Evolutionary conservation across 2,329 filamentous ascomycete genomes (phyloP), one percentile per base, ranked within the genome.

Genomic region (Colletotrichum echinochloae): DNA sequence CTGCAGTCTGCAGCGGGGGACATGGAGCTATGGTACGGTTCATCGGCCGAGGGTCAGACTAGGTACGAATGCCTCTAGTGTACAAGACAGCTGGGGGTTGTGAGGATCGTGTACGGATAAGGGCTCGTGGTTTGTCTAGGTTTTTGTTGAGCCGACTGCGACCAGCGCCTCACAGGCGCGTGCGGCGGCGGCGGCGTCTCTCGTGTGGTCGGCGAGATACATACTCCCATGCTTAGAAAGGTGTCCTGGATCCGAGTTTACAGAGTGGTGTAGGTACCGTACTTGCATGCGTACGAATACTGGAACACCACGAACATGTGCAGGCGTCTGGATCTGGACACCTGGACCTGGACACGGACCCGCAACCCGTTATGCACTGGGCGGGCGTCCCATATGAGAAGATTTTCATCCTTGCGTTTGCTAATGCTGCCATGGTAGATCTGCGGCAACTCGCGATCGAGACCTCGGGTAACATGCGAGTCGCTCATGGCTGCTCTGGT

Each of bases 401-500:
- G 57, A 71, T 71, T 71, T 71, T 71, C 65, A 71, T 60, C 64
- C 68, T 71, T 59, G 68, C 65, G 51, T 71, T 66, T 63, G 59
- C 65, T 60, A 68, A 59, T 70, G 64, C 5, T 63, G 59, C 64
- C 57, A 63, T 63, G 65, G 65, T 59, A 71, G 68, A 71, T 71
- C 68, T 68, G 64, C 59, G 65, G 68, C 65, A 68, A 59, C 68
- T 68, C 63, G 59, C 68, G 68, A 71, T 71, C 68, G 67, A 67
- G 67, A 57, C 52, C 67, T 61, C 57, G 67, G 49, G 63, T 35
- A 56, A 61, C 49, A 55, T 63, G 26, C 44, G 66, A 28, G 30
- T 37, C 66, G 33, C 62, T 37, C 62, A 59, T 67, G 67, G 67
- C 52, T 63, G 65, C 30, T 55, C 23, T 33, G 52, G 51, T 37